Conservation (phyloP, 1,284 basidiomycete genomes). For the Austroboletus novae-zelandiae region DNA sequence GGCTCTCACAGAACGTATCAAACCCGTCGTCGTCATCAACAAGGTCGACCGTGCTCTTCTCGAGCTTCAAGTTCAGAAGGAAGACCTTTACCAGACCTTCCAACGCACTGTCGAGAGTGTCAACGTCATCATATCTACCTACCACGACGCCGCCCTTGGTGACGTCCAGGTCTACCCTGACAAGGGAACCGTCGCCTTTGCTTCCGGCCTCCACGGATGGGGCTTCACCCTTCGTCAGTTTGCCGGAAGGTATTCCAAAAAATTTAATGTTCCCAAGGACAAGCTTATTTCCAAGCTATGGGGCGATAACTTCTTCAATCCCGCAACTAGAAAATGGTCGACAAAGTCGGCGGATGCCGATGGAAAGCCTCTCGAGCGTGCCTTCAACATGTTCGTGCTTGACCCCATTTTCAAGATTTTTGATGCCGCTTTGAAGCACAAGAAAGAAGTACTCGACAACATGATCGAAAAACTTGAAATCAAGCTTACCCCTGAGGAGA, state of each 20-base stretch:
- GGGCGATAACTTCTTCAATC: constrained; percentile 99
- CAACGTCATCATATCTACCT: constrained; percentile 99
- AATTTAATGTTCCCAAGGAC: constrained; percentile 98
- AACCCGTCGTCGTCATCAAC: constrained; percentile 99
- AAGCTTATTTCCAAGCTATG: constrained; percentile 99
- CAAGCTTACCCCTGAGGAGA: constrained; percentile 88
- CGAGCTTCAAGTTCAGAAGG: constrained; percentile 97
- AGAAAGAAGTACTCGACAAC: constrained; percentile 85
- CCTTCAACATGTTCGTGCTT: constrained; percentile 95
- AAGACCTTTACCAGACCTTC: constrained; percentile 98
- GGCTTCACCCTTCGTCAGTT: constrained; percentile 99
- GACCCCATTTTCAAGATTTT: constrained; percentile 99
- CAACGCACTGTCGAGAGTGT: constrained; percentile 96
- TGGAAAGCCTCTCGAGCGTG: constrained; percentile 88
- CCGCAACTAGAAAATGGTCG: constrained; percentile 96
- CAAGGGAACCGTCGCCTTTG: constrained; percentile 98
- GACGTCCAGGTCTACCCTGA: constrained; percentile 99
- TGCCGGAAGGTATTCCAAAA: constrained; percentile 93
- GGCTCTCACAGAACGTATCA: constrained; percentile 97
- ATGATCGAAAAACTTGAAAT: constrained; percentile 98
- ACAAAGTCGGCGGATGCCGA: constrained; percentile 77
- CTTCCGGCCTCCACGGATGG: constrained; percentile 99
- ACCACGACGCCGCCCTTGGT: constrained; percentile 92
- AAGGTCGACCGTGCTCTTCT: constrained; percentile 99
- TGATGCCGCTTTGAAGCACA: constrained; percentile 99